Conservation (phyloP, 2,329 filamentous ascomycete genomes). For the Rhynchosporium secalis region DNA sequence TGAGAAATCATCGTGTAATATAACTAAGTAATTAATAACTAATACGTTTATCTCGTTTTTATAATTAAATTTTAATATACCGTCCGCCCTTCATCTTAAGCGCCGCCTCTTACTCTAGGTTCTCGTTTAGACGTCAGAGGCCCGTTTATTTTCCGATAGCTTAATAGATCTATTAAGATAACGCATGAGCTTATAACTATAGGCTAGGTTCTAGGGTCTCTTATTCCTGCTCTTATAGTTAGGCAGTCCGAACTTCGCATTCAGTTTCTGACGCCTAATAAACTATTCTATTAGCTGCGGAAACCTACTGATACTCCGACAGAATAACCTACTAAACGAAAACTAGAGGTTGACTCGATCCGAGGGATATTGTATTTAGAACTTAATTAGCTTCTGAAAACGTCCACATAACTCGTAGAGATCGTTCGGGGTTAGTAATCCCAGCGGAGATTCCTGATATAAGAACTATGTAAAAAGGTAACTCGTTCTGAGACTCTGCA, state of each 20-base stretch:
- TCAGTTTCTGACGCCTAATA: conserved; percentile 24
- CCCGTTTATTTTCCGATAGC: conserved; percentile 1
- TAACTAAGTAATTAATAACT: neutral
- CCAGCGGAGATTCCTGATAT: conserved; percentile 20
- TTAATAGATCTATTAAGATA: neutral
- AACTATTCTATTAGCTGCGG: conserved; percentile 31
- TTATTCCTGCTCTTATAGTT: conserved; percentile 18
- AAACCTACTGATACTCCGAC: conserved; percentile 31
- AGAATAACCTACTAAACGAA: conserved; percentile 21
- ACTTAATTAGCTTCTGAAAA: conserved; percentile 27
- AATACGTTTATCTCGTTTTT: neutral
- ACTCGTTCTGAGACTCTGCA: conserved; percentile 19
- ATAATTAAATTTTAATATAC: neutral
- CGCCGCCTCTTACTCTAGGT: neutral
- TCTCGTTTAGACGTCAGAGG: neutral
- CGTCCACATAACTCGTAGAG: conserved; percentile 27
- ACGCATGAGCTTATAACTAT: neutral
- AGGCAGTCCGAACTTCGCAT: conserved; percentile 26
- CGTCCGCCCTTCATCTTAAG: neutral
- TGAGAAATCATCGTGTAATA: neutral
- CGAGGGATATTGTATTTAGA: conserved; percentile 26
- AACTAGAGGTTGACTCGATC: conserved; percentile 27
- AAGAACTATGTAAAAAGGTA: conserved; percentile 23
- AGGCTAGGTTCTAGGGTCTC: neutral
- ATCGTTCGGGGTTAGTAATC: conserved; percentile 21